Conservation (phyloP, 2,329 filamentous ascomycete species). For the Aspergillus ibericus region DNA sequence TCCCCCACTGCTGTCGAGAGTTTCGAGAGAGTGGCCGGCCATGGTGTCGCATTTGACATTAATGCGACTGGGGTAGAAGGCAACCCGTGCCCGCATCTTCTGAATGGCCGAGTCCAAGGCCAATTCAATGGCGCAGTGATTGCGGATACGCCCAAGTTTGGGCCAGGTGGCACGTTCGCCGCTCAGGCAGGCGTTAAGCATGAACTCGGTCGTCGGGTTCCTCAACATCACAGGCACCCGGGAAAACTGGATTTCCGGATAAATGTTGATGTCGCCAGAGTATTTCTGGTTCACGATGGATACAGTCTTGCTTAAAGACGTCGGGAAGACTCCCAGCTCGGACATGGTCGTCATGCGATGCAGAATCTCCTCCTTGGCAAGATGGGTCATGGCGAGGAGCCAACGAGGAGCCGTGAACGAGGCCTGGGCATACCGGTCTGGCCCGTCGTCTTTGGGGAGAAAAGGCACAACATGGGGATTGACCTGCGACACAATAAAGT, state of each 20-base stretch:
- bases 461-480: conserved; percentile 94
- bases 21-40: conserved; percentile 16
- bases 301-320: conserved; percentile 71
- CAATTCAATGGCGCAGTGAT: conserved; percentile 84
- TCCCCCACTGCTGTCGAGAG: conserved; percentile 24
- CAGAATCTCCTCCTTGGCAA: conserved; percentile 77
- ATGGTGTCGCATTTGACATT: conserved; percentile 21
- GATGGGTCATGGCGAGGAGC: conserved; percentile 65
- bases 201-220: conserved; percentile 85
- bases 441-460: conserved; percentile 68
- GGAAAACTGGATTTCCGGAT: conserved; percentile 73
- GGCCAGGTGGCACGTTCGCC: conserved; percentile 92
- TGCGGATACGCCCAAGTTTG: conserved; percentile 78
- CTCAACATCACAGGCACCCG: conserved; percentile 75
- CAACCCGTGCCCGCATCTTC: conserved; percentile 41
- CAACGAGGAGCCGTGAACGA: conserved; percentile 48
- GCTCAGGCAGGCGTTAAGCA: conserved; percentile 72
- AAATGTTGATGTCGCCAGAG: conserved; percentile 90
- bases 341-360: conserved; percentile 78
- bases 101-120: conserved; percentile 58
- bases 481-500: conserved; percentile 96
- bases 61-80: conserved; percentile 32
- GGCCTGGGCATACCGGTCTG: conserved; percentile 30
- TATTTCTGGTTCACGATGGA: conserved; percentile 89
- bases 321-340: conserved; percentile 78